Evolutionary conservation across 352 stramenopile genomes (phyloP).

Genomic region (Phytophthora pisi): DNA sequence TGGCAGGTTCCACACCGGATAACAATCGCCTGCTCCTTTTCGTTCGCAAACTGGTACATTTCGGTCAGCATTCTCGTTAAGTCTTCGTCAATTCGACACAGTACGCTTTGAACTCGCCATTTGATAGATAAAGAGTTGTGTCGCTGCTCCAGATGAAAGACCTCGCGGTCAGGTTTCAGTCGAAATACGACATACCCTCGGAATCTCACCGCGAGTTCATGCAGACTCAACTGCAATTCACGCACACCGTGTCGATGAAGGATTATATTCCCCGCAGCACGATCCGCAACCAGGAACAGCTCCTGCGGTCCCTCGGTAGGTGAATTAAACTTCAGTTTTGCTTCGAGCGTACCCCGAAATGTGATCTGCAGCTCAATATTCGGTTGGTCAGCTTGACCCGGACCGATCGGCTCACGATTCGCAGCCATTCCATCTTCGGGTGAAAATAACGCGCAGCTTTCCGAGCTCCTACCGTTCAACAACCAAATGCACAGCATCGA

Average conservation of each 20-base stretch:
- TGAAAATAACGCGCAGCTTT: slow-evolving; percentile 12
- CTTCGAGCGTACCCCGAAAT: slow-evolving; percentile 51
- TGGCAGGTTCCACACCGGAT: slow-evolving; percentile 68
- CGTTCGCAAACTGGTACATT: slow-evolving; percentile 54
- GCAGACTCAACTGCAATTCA: slow-evolving; percentile 61
- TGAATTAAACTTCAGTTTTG: slow-evolving; percentile 46
- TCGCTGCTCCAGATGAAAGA: slow-evolving; percentile 54
- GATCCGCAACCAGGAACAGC: slow-evolving; percentile 42
- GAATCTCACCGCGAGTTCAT: slow-evolving; percentile 50
- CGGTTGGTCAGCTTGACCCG: slow-evolving; percentile 2
- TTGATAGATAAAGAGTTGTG: slow-evolving; percentile 45
- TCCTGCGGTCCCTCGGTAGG: slow-evolving; percentile 43
- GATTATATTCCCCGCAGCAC: slow-evolving; percentile 57
- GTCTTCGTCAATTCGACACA: slow-evolving; percentile 55
- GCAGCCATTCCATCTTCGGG: slow-evolving; percentile 27
- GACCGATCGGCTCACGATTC: slow-evolving; percentile 12
- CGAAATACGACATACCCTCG: slow-evolving; percentile 54
- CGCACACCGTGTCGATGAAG: slow-evolving; percentile 41
- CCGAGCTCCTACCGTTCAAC: slow-evolving; percentile 19
- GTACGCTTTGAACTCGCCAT: slow-evolving; percentile 55
- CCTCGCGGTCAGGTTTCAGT: slow-evolving; percentile 60
- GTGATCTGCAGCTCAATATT: slow-evolving; percentile 68
- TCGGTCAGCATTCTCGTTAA: slow-evolving; percentile 55
- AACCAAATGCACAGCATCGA: slow-evolving; percentile 33
- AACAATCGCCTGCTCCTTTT: slow-evolving; percentile 55